Evolutionary conservation across 768 basidiomycete genomes (phyloP).

Genomic region (Polyporus arcularius): DNA sequence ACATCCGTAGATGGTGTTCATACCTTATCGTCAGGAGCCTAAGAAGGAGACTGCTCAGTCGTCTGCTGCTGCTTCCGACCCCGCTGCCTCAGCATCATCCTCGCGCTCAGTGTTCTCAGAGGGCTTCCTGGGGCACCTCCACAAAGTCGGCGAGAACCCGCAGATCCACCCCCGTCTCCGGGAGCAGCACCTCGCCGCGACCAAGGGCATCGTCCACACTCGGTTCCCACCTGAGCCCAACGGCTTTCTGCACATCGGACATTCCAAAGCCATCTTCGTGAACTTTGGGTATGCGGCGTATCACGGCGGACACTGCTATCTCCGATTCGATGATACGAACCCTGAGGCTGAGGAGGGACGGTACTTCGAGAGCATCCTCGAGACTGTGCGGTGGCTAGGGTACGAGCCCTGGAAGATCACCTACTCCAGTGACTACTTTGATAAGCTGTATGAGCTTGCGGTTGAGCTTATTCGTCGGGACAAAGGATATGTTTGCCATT

Average conservation of each 20-base stretch:
- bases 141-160: conserved; percentile 92
- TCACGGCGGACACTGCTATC: conserved; percentile 88
- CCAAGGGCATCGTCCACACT: conserved; percentile 85
- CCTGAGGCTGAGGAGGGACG: conserved; percentile 95
- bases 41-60: conserved; percentile 46
- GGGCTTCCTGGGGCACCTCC: conserved; percentile 90
- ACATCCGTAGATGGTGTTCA: background rate
- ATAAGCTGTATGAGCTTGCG: conserved; percentile 82
- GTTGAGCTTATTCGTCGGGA: conserved; percentile 86
- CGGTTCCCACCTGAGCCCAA: conserved; percentile 99
- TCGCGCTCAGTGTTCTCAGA: conserved; percentile 83
- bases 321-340: conserved; percentile 98
- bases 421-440: conserved; percentile 97
- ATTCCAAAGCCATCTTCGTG: conserved; percentile 98
- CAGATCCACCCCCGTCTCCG: conserved; percentile 80
- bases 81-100: conserved; percentile 39
- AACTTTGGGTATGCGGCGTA: conserved; percentile 98
- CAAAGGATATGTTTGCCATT: conserved; percentile 95
- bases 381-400: conserved; percentile 94
- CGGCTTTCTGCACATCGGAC: conserved; percentile 93
- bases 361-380: conserved; percentile 96
- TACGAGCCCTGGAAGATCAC: conserved; percentile 99
- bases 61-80: conserved; percentile 33
- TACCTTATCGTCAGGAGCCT: conserved; percentile 39
- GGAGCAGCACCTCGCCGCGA: conserved; percentile 77